These are phyloP conservation scores for Coemansia sp. DNA, from an alignment of 192 early-diverging fungal species.

Conservation along the genomic window DNA sequence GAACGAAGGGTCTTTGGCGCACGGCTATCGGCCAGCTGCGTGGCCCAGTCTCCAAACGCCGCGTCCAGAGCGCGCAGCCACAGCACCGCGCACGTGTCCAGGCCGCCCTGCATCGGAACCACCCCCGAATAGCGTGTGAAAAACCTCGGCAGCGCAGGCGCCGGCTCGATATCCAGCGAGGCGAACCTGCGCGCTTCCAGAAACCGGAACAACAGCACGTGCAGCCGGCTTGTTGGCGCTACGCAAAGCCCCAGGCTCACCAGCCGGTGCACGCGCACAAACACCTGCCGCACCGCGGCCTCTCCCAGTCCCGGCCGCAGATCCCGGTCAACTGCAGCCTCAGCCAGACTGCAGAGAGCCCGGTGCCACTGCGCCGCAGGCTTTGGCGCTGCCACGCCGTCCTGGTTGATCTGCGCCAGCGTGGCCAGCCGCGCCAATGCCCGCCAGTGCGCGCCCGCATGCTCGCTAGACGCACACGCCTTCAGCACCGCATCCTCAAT, in stretches of 20 bases:
- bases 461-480: not conserved
- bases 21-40: constrained; percentile 6
- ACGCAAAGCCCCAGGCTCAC: constrained; percentile 19
- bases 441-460: constrained; percentile 23
- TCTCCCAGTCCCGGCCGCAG: constrained; percentile 20
- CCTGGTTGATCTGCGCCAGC: constrained; percentile 37
- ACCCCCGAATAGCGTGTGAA: constrained; percentile 42
- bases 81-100: constrained; percentile 40
- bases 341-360: constrained; percentile 21
- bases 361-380: constrained; percentile 10
- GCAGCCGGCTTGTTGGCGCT: constrained; percentile 17
- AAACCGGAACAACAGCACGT: constrained; percentile 36
- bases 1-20: constrained; percentile 16
- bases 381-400: constrained; percentile 45
- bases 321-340: constrained; percentile 20
- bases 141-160: constrained; percentile 48
- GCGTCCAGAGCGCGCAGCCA: constrained; percentile 39
- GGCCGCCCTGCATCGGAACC: constrained; percentile 6
- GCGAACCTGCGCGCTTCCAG: constrained; percentile 34
- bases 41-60: constrained; percentile 24
- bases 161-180: constrained; percentile 48
- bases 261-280: constrained; percentile 27
- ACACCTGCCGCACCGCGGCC: constrained; percentile 31
- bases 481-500: not conserved
- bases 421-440: constrained; percentile 21